Evolutionary conservation across 2,329 filamentous ascomycete species (phyloP).

Genomic region (Phialophora tarda): DNA sequence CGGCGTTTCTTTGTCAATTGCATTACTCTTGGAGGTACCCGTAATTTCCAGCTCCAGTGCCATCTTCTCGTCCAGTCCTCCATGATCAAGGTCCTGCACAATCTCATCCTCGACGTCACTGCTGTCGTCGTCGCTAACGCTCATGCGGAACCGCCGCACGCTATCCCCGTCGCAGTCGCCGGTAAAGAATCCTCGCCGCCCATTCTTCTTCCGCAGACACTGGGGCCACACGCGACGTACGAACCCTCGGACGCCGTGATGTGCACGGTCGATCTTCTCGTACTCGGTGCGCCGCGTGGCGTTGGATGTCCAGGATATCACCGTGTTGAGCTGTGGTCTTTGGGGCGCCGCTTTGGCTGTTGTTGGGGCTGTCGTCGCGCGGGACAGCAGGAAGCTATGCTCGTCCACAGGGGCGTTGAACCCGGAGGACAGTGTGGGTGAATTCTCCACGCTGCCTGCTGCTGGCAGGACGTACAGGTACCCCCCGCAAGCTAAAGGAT

Average conservation of each 20-base stretch:
- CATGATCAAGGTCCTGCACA: not conserved
- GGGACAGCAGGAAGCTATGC: not conserved
- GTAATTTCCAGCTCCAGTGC: not conserved
- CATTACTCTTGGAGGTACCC: not conserved
- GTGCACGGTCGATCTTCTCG: slow-evolving; percentile 60
- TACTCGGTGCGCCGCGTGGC: slow-evolving; percentile 53
- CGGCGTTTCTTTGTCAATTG: not conserved
- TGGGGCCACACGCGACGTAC: slow-evolving; percentile 50
- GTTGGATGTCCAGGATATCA: slow-evolving; percentile 55
- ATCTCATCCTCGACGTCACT: slow-evolving; percentile 9
- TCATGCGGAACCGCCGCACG: slow-evolving; percentile 54
- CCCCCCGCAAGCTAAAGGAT: not conserved
- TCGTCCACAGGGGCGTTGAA: not conserved
- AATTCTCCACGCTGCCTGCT: not conserved
- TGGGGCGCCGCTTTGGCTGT: not conserved
- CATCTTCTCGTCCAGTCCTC: not conserved
- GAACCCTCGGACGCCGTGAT: slow-evolving; percentile 50
- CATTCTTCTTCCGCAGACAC: slow-evolving; percentile 46
- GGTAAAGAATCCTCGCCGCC: slow-evolving; percentile 51
- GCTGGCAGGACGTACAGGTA: slow-evolving; percentile 5
- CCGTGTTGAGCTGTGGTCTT: slow-evolving; percentile 45
- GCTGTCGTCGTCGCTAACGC: slow-evolving; percentile 47
- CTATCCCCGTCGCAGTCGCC: slow-evolving; percentile 52
- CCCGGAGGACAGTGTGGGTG: not conserved
- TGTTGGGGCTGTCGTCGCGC: not conserved